Evolutionary conservation across 2,329 filamentous ascomycete species (phyloP), one percentile per base, ranked within the genome.

Genomic region (Colletotrichum sp.): DNA sequence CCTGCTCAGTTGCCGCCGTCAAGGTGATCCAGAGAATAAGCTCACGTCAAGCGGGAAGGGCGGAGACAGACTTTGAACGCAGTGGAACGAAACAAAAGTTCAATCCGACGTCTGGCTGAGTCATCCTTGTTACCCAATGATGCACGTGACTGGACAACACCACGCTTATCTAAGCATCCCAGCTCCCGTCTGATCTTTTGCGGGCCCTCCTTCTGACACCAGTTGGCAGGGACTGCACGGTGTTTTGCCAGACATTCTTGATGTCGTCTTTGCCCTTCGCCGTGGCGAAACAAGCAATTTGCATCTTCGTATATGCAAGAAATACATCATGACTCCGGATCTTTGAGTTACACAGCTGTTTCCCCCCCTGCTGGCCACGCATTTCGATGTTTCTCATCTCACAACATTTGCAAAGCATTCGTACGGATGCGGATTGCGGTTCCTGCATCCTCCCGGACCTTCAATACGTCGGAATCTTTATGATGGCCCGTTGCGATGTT

Each of bases 1-100:
- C 49, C 44, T 76, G 26, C n/a, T 69, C 59, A 32, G 26, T 65
- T 60, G 59, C 70, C 74, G 73, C 63, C 39, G 34, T 60, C 8
- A 32, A 44, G 36, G 69, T 62, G 62, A 39, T 52, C 52, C 68
- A 30, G 55, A 52, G 36, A 75, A 55, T 62, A 67, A 75, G 70
- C 73, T 73, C 70, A 59, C 49, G 70, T 63, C 73, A 76, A 68
- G 70, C 64, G 70, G 73, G 34, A 76, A 30, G 44, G 30, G 63
- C 60, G 70, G 74, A 32, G 70, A 32, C 24, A 24, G 68, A 26
- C 36, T 39, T 57, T 24, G 49, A 49, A 28, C 26, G 18, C 21
- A 49, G 15, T 64, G 60, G 62, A 44, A 64, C 34, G 13, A 44
- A 64, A 28, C 62, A 21, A 36, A 34, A 63, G 30, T 28, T 36